Base-by-base conservation (phyloP, 306 rosid species). In the Canavalia ensiformis region DNA sequence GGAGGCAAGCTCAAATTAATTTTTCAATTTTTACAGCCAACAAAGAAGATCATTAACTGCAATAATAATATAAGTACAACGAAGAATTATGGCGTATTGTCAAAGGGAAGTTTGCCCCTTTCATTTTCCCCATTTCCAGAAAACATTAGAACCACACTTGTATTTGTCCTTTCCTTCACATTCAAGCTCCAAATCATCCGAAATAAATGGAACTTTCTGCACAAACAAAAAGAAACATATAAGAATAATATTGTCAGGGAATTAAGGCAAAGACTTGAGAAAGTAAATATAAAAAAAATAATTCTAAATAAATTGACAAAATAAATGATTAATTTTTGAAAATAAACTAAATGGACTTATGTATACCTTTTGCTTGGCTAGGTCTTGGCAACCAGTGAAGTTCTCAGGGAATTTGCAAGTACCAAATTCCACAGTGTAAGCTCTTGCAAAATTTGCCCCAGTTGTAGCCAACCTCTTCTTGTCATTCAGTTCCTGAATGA, bases 321-420 rank as follows among this genome's bases (percentile, higher is more conserved):
- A 37, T 37, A 37, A 2, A 37, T 2, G 41, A 37, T 37, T 37
- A 37, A 2, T 37, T 37, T 4, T 37, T 18, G 25, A 18, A 18
- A 18, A 4, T 37, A 37, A 37, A 37, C 2, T 37, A 37, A 37
- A 37, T 37, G 41, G 41, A 37, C 2, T 37, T 4, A 37, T 2
- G 4, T 44, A 62, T 57, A 91, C 97, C 91, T 91, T 93, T 79
- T 88, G 97, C 84, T 90, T 93, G 11, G 95, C 97, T 57, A 93
- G 94, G 86, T 93, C 96, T 89, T 93, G 94, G 87, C 97, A 93
- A 58, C 97, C 97, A 44, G 97, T 93, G 81, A 93, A 93, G 85
- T 93, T 93, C 90, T 93, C 96, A 12, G 94, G 96, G 92, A 93
- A 93, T 75, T 91, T 91, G 89, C 97, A 93, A 13, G 89, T 28